Evolutionary conservation across 2,329 filamentous ascomycete species (phyloP).

Genomic region (Colletotrichum tabaci): DNA sequence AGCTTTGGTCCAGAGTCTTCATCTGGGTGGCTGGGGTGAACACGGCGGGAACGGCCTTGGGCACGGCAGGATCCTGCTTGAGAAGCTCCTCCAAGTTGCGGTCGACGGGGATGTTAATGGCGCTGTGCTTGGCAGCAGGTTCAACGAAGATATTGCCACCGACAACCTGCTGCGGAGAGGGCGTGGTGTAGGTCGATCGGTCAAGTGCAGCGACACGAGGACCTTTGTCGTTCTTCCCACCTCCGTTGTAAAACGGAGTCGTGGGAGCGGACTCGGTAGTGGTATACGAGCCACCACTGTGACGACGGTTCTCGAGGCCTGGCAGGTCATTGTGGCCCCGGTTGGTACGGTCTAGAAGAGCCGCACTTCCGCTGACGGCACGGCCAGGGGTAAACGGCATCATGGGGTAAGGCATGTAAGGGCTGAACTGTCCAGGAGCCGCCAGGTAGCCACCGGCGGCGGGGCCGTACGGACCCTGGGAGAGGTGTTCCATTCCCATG

Average conservation of each 20-base stretch:
- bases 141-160: constrained; percentile 58
- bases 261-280: constrained; percentile 77
- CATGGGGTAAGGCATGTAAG: constrained; percentile 55
- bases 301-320: constrained; percentile 74
- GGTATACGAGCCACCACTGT: constrained; percentile 70
- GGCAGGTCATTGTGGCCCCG: constrained; percentile 69
- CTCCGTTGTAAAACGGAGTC: constrained; percentile 74
- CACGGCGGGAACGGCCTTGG: constrained; percentile 89
- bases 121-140: constrained; percentile 58
- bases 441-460: constrained; percentile 54
- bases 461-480: constrained; percentile 52
- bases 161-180: constrained; percentile 74
- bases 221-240: constrained; percentile 72
- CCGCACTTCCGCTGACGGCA: constrained; percentile 47
- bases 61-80: constrained; percentile 85
- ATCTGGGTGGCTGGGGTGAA: constrained; percentile 88
- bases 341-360: constrained; percentile 62
- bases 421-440: constrained; percentile 50
- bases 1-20: constrained; percentile 92
- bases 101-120: constrained; percentile 56
- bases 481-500: constrained; percentile 52
- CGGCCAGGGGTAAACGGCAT: constrained; percentile 70
- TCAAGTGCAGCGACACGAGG: constrained; percentile 73
- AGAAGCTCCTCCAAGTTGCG: constrained; percentile 75
- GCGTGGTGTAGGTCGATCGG: constrained; percentile 76